phyloP scores from a whole-genome alignment of 805 yeast genomes.

The Peterozyma toletana region DNA sequence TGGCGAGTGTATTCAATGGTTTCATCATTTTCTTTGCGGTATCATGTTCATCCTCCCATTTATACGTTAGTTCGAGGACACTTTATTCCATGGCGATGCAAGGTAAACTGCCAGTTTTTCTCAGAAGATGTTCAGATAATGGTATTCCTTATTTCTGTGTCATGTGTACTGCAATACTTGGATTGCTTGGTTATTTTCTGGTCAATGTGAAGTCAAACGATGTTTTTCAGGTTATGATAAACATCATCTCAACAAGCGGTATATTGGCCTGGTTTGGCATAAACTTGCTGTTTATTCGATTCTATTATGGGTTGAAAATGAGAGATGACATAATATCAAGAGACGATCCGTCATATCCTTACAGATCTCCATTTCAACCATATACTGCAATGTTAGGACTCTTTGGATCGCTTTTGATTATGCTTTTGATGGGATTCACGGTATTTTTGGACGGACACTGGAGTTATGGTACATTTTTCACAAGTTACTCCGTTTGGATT shows the following conservation, averaged over 20 bases:
- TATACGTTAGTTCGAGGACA: slow-evolving; percentile 57
- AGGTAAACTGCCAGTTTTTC: slow-evolving; percentile 54
- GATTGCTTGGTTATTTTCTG: slow-evolving; percentile 53
- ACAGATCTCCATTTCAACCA: slow-evolving; percentile 49
- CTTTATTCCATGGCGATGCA: slow-evolving; percentile 46
- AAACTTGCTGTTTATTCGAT: slow-evolving; percentile 48
- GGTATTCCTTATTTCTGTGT: slow-evolving; percentile 78
- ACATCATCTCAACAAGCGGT: slow-evolving; percentile 67
- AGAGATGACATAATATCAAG: slow-evolving; percentile 51
- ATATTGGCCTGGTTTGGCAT: slow-evolving; percentile 72
- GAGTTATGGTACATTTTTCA: slow-evolving; percentile 41
- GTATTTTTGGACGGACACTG: slow-evolving; percentile 41
- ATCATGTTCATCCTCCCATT: slow-evolving; percentile 49
- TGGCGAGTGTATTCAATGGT: slow-evolving; percentile 45
- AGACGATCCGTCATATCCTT: slow-evolving; percentile 48
- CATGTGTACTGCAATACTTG: slow-evolving; percentile 52
- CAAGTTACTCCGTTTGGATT: slow-evolving; percentile 47
- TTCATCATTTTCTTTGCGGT: slow-evolving; percentile 47
- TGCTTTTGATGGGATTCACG: slow-evolving; percentile 43
- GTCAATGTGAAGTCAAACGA: slow-evolving; percentile 49
- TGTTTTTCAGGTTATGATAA: slow-evolving; percentile 61
- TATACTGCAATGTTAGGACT: slow-evolving; percentile 43
- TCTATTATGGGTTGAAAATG: slow-evolving; percentile 43
- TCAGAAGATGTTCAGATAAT: slow-evolving; percentile 48
- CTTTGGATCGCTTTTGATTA: slow-evolving; percentile 30